Evolutionary conservation across 2,329 filamentous ascomycete genomes (phyloP).

Genomic region (Colletotrichum horii): DNA sequence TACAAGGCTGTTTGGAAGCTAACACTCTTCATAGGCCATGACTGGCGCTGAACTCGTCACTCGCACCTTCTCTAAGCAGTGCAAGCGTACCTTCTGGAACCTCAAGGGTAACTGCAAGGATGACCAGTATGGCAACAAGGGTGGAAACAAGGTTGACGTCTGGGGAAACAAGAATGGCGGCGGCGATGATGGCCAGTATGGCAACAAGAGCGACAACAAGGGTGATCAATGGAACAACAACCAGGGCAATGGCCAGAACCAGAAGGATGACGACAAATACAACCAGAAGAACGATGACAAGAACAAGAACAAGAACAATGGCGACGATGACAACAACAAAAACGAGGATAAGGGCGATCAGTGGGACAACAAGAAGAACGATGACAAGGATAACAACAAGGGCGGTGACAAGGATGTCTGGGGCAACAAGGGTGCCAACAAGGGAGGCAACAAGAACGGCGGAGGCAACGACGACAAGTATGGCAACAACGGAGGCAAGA

Average conservation of each 20-base stretch:
- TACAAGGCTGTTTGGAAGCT: neutral
- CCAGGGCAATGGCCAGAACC: neutral
- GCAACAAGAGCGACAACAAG: neutral
- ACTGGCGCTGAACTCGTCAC: neutral
- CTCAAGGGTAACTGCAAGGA: conserved; percentile 1
- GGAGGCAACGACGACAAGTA: neutral
- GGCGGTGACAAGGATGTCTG: neutral
- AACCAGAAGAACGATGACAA: neutral
- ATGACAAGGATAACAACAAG: neutral
- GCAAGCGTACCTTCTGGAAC: conserved; percentile 9
- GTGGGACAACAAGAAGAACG: neutral
- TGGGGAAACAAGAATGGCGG: neutral
- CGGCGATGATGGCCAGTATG: neutral
- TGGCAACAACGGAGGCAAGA: neutral
- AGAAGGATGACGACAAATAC: neutral
- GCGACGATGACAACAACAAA: neutral
- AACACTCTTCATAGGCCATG: neutral
- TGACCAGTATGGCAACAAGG: neutral
- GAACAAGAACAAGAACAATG: neutral
- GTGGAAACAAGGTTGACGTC: neutral
- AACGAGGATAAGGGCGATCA: neutral
- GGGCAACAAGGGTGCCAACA: neutral
- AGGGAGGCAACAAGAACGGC: neutral
- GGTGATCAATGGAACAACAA: neutral
- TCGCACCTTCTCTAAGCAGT: neutral